Conservation (phyloP, 2,329 filamentous ascomycete genomes). For the Cladophialophora yegresii region DNA sequence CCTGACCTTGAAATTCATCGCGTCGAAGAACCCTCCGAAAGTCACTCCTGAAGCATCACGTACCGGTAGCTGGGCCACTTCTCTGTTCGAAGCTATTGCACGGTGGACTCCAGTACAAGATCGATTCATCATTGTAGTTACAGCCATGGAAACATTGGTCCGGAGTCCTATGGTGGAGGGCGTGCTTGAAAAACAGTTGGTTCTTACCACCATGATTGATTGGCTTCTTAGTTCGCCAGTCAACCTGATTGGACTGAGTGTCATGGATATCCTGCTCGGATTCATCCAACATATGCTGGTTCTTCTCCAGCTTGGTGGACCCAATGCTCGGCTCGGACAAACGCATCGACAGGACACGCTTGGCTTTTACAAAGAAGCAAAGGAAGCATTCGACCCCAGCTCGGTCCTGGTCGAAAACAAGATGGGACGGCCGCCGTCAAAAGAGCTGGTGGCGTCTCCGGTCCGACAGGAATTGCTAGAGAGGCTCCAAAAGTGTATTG, state of each 20-base stretch:
- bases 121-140: conserved; percentile 84
- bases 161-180: conserved; percentile 69
- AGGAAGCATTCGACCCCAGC: conserved; percentile 34
- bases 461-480: conserved; percentile 65
- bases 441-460: conserved; percentile 52
- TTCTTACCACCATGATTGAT: conserved; percentile 75
- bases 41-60: conserved; percentile 47
- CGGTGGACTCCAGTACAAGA: conserved; percentile 93
- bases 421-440: conserved; percentile 18
- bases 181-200: conserved; percentile 70
- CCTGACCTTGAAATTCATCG: conserved; percentile 73
- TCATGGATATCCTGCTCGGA: conserved; percentile 89
- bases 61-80: conserved; percentile 74
- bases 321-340: conserved; percentile 42
- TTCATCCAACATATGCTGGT: conserved; percentile 80
- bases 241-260: conserved; percentile 91
- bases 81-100: conserved; percentile 75
- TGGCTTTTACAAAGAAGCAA: conserved; percentile 38
- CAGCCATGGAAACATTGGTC: conserved; percentile 74
- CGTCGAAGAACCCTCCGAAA: conserved; percentile 55
- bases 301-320: conserved; percentile 66
- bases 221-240: conserved; percentile 82
- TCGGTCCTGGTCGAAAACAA: conserved; percentile 23
- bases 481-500: conserved; percentile 78
- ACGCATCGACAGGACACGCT: conserved; percentile 43